These are phyloP conservation scores for Exophiala oligosperma DNA, from an alignment of 2,329 filamentous ascomycete species.

Conservation along the genomic window DNA sequence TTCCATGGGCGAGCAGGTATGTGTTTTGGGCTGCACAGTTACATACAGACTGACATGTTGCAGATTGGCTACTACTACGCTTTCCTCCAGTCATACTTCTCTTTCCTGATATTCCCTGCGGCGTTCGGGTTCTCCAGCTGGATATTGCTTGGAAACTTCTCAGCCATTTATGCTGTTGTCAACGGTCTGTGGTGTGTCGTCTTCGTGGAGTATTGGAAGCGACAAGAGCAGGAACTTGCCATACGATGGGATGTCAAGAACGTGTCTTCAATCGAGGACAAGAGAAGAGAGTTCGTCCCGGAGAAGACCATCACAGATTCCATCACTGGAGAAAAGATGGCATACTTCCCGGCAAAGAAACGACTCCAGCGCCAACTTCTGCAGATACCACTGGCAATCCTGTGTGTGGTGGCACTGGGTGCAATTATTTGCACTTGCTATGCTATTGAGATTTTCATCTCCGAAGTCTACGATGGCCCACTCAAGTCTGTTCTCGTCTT, in stretches of 20 bases:
- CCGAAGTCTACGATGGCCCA: constrained; percentile 86
- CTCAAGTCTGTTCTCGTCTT: constrained; percentile 85
- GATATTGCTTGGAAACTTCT: constrained; percentile 82
- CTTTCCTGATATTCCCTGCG: constrained; percentile 79
- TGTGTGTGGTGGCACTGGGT: constrained; percentile 71
- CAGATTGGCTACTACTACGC: constrained; percentile 92
- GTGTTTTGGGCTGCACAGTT: background rate
- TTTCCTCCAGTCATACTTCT: constrained; percentile 87
- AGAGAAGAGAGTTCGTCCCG: constrained; percentile 74
- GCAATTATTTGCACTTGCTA: constrained; percentile 84
- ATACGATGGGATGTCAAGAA: constrained; percentile 87
- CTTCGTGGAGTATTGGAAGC: constrained; percentile 96
- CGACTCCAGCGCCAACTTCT: constrained; percentile 75
- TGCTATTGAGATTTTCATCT: constrained; percentile 92
- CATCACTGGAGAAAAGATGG: constrained; percentile 75
- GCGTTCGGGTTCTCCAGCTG: constrained; percentile 74
- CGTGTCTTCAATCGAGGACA: constrained; percentile 77
- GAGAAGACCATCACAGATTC: constrained; percentile 76
- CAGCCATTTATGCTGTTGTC: constrained; percentile 73
- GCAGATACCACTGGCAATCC: constrained; percentile 80
- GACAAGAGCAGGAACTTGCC: constrained; percentile 82
- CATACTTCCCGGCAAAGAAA: constrained; percentile 73
- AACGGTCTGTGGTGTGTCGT: constrained; percentile 84
- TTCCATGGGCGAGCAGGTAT: constrained; percentile 70
- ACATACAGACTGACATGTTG: background rate